These are phyloP conservation scores for Emergomyces africanus DNA, from an alignment of 2,329 filamentous ascomycete genomes.

Conservation along the genomic window DNA sequence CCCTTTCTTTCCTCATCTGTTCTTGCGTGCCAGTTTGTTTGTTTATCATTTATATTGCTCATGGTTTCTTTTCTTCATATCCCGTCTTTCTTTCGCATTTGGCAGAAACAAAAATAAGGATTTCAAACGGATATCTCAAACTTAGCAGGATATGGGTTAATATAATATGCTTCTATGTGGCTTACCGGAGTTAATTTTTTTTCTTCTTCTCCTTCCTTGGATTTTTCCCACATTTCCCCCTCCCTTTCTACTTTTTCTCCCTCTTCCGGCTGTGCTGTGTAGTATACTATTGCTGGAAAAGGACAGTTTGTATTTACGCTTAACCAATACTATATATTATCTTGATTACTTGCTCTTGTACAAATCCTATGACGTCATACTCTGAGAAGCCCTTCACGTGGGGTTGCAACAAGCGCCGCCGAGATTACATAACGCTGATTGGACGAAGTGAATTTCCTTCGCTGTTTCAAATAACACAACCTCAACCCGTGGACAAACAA, in stretches of 20 bases:
- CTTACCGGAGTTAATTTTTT: neutral
- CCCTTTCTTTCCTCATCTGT: neutral
- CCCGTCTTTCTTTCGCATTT: neutral
- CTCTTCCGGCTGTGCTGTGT: neutral
- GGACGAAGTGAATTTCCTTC: neutral
- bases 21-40: neutral
- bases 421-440: neutral
- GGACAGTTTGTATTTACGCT: neutral
- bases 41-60: neutral
- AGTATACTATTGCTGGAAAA: neutral
- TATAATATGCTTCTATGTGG: neutral
- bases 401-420: too few species aligned
- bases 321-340: neutral
- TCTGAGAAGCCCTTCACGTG: too few species aligned
- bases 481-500: neutral
- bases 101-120: neutral
- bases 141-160: neutral
- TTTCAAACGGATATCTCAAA: neutral
- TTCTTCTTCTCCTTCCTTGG: too few species aligned
- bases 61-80: neutral
- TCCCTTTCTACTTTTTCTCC: neutral
- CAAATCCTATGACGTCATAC: too few species aligned
- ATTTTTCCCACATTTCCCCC: neutral
- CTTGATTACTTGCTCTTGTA: too few species aligned
- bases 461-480: constrained; percentile 3